phyloP scores from a whole-genome alignment of 305 asterid genomes.

The Striga hermonthica region DNA sequence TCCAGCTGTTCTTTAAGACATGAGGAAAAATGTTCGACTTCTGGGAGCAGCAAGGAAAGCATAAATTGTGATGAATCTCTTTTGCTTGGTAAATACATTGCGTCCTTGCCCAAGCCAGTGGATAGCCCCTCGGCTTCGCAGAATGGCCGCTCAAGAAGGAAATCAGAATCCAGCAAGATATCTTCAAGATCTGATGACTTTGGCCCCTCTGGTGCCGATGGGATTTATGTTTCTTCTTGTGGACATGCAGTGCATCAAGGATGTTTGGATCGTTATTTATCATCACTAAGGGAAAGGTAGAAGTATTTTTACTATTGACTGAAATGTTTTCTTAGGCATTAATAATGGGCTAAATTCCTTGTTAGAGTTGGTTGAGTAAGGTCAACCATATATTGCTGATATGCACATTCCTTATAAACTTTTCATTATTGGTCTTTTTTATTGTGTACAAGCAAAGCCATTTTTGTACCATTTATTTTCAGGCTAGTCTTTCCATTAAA shows the following conservation, averaged over 20 bases:
- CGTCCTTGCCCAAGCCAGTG: constrained; percentile 53
- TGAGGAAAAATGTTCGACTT: constrained; percentile 32
- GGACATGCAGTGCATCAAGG: constrained; percentile 99
- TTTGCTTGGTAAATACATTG: constrained; percentile 77
- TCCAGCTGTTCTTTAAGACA: constrained; percentile 34
- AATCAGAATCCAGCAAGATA: constrained; percentile 33
- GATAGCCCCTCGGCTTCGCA: constrained; percentile 63
- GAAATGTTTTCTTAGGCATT: constrained; percentile 17
- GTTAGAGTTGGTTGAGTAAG: constrained; percentile 1
- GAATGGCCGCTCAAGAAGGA: constrained; percentile 36
- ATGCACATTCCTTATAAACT: constrained; percentile 2
- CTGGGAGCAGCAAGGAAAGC: constrained; percentile 36
- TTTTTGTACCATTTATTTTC: constrained; percentile 3
- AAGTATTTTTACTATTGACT: not conserved
- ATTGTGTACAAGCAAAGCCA: constrained; percentile 15
- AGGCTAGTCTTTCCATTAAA: constrained; percentile 24
- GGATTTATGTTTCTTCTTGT: constrained; percentile 84
- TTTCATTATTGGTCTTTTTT: constrained; percentile 18
- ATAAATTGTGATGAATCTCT: constrained; percentile 42
- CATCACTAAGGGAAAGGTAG: constrained; percentile 90
- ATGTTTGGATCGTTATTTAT: constrained; percentile 87
- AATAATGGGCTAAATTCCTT: not conserved
- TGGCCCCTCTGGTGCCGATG: constrained; percentile 72
- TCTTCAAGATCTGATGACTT: constrained; percentile 50
- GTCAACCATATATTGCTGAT: constrained; percentile 5